These are phyloP conservation scores for Helichrysum umbraculigerum DNA, from an alignment of 129 eudicot species.

Conservation along the genomic window DNA sequence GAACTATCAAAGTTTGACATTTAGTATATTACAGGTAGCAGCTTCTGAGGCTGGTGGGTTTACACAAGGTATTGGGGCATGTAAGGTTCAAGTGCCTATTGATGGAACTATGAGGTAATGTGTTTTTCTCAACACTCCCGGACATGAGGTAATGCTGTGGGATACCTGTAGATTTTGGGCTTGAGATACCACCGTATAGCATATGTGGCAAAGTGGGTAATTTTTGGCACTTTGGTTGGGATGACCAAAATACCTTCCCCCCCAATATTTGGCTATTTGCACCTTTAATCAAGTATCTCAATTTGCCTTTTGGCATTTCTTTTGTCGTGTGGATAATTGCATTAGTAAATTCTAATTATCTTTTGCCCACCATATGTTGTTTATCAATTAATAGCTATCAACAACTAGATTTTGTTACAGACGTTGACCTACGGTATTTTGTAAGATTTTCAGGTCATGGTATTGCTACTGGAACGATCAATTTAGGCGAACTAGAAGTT, in stretches of 20 bases:
- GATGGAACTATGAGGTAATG: slow-evolving; percentile 75
- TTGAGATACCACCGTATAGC: background rate
- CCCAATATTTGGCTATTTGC: too few species aligned
- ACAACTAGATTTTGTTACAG: slow-evolving; percentile 1
- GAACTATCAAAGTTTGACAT: slow-evolving; percentile 26
- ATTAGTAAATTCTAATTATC: background rate
- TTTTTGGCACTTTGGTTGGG: background rate
- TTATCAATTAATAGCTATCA: background rate
- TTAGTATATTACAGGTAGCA: slow-evolving; percentile 63
- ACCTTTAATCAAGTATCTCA: background rate
- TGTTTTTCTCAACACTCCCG: slow-evolving; percentile 99
- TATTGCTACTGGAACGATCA: slow-evolving; percentile 58
- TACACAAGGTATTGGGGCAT: slow-evolving; percentile 98
- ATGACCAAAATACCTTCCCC: background rate
- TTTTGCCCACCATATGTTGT: slow-evolving; percentile 1
- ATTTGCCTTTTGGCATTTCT: background rate
- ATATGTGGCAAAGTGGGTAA: background rate
- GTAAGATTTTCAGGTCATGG: slow-evolving; percentile 64
- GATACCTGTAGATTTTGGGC: slow-evolving; percentile 8
- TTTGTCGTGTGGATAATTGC: slow-evolving; percentile 10
- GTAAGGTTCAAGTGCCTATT: slow-evolving; percentile 84
- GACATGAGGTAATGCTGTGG: slow-evolving; percentile 75
- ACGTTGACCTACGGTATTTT: slow-evolving; percentile 15
- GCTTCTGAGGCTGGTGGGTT: slow-evolving; percentile 99
- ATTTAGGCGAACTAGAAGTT: slow-evolving; percentile 90